These are phyloP conservation scores for Hibiscus mutabilis DNA, from an alignment of 345 rosid genomes.

Conservation along the genomic window DNA sequence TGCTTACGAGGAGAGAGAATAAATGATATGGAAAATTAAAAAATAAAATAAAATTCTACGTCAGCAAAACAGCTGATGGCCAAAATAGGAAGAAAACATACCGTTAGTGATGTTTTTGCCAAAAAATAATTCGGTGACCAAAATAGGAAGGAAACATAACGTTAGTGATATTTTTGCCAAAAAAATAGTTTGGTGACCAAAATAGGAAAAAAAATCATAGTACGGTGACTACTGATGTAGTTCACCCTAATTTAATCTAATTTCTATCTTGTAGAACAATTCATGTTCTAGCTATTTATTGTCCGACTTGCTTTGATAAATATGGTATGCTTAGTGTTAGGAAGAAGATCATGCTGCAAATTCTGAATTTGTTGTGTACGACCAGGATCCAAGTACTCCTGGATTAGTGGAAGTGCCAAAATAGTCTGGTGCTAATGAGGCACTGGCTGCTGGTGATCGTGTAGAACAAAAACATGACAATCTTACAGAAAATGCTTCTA, in stretches of 20 bases:
- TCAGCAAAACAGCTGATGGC: too few species aligned
- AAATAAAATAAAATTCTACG: too few species aligned
- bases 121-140: too few species aligned
- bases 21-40: too few species aligned
- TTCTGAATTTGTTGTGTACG: conserved; percentile 57
- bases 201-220: too few species aligned
- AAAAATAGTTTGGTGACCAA: too few species aligned
- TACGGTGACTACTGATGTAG: too few species aligned
- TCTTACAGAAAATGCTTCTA: conserved; percentile 24
- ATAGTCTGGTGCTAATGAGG: conserved; percentile 53
- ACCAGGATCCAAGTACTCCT: conserved; percentile 91
- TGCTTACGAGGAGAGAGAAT: too few species aligned
- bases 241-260: neutral
- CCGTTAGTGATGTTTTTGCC: too few species aligned
- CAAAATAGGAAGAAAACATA: too few species aligned
- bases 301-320: neutral
- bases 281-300: conserved; percentile 9
- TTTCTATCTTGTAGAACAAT: neutral
- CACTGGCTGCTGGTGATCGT: conserved; percentile 56
- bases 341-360: conserved; percentile 32
- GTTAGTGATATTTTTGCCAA: too few species aligned
- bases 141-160: too few species aligned
- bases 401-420: conserved; percentile 74
- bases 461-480: conserved; percentile 50
- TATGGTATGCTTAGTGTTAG: conserved; percentile 28